Conservation (phyloP, 495 filamentous ascomycete species). For the Xylaria venustula region DNA sequence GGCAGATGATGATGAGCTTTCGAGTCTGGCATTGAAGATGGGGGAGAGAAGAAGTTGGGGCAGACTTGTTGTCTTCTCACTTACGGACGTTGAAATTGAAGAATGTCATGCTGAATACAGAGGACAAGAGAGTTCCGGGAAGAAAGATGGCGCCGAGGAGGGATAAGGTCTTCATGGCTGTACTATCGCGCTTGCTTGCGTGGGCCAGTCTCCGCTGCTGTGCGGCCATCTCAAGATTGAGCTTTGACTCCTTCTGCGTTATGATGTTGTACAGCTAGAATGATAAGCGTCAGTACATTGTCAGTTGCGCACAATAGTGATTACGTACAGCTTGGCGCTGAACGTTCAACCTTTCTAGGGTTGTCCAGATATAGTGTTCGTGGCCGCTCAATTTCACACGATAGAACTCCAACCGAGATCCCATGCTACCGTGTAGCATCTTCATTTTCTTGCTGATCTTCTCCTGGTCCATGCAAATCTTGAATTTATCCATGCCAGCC, state of each 20-base stretch:
- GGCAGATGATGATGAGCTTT: constrained; percentile 7
- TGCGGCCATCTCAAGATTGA: constrained; percentile 56
- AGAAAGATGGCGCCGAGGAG: constrained; percentile 57
- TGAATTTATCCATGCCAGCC: constrained; percentile 43
- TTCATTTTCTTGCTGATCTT: constrained; percentile 26
- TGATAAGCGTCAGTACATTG: constrained; percentile 6
- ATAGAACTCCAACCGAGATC: constrained; percentile 53
- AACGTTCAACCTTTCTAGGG: constrained; percentile 50
- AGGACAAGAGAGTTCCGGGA: constrained; percentile 53
- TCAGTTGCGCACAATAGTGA: background rate
- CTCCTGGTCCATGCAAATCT: constrained; percentile 17
- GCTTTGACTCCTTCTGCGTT: constrained; percentile 56
- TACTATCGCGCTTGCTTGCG: constrained; percentile 54
- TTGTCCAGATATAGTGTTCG: constrained; percentile 56
- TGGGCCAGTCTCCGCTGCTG: constrained; percentile 56
- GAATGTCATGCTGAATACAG: constrained; percentile 57
- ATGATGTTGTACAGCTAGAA: constrained; percentile 56
- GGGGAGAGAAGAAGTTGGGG: background rate
- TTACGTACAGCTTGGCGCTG: constrained; percentile 52
- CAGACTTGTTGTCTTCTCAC: background rate
- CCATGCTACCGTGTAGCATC: constrained; percentile 44
- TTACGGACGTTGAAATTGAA: constrained; percentile 49
- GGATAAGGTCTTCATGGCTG: constrained; percentile 56
- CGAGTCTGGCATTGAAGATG: background rate
- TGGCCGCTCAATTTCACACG: constrained; percentile 53